Percentiles rank a stretch among this genome's conserved stretches.
Conservation (phyloP, 2,329 filamentous ascomycete species). For the Leptographium wingfieldii region DNA sequence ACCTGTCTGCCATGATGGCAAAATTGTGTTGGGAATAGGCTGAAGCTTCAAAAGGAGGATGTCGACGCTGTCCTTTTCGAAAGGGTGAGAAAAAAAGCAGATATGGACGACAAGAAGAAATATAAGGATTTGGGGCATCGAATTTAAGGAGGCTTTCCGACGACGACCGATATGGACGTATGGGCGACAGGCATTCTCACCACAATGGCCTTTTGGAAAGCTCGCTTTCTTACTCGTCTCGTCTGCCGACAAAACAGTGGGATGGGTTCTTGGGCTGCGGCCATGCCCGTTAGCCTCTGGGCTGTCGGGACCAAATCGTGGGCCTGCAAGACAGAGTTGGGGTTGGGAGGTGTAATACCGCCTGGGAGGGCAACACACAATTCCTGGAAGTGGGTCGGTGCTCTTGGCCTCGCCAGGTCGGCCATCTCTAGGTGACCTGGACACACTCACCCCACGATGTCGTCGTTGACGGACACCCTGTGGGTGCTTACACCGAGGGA, state of each 20-base stretch:
- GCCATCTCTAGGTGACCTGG: constrained; percentile 17
- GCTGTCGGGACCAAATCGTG: constrained; percentile 2
- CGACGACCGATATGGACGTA: constrained; percentile 7
- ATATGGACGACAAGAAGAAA: background rate
- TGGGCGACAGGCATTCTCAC: constrained; percentile 5
- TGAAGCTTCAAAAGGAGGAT: background rate
- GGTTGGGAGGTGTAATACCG: constrained; percentile 3
- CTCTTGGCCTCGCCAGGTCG: constrained; percentile 15
- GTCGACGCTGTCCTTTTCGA: background rate
- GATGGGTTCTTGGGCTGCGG: constrained; percentile 6
- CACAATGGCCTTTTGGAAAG: constrained; percentile 1
- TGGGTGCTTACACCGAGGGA: constrained; percentile 6
- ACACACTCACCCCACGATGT: constrained; percentile 22
- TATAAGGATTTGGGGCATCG: constrained; percentile 1
- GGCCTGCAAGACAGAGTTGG: constrained; percentile 6
- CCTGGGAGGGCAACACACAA: constrained; percentile 12
- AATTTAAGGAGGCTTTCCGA: constrained; percentile 7
- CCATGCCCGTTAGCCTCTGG: constrained; percentile 7
- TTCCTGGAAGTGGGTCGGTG: constrained; percentile 17
- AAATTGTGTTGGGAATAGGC: background rate
- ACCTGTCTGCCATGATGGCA: constrained; percentile 8
- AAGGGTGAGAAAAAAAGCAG: background rate
- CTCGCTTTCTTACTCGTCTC: background rate
- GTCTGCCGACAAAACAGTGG: constrained; percentile 4
- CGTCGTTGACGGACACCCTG: constrained; percentile 21